Evolutionary conservation across 371 early-diverging fungal species (phyloP), one percentile per base, ranked within the genome.

Genomic region (Phascolomyces articulosus): DNA sequence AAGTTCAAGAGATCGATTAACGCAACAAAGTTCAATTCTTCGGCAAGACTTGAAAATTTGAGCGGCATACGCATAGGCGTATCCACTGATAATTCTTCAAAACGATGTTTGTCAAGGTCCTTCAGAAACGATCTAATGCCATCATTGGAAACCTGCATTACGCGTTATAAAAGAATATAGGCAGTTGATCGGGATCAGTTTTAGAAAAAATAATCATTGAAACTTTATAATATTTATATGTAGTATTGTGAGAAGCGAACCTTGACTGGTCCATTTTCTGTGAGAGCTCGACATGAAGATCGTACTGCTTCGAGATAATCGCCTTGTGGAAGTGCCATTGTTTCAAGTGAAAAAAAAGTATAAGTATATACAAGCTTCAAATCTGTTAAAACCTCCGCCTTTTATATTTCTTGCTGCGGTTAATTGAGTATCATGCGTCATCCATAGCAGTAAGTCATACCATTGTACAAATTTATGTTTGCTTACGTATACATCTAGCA

Each of bases 1-100:
- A 90, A 87, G 67, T 85, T 85, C 47, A 91, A 82, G 58, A 93
- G 64, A 69, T 90, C 91, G 31, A 92, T 82, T 38, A 92, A 59
- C 2, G 87, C 83, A 24, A 95, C 78, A 59, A 92, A 83, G 62
- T 92, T 92, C 64, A 93, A 62, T 70, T 95, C 93, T 63, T 89
- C 87, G 53, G 90, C 85, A 1, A 87, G 13, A 16, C 77, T 84
- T 27, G 88, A 85, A 62, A 94, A 95, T 51, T 79, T 80, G 28
- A 95, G 78, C 0, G 95, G 95, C 72, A 95, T 81, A 21, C 71
- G 73, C 68, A 88, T 83, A 20, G 85, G 78, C 8, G 77, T 74
- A 68, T 85, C 85, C 44, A 81, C 68, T 0, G 84, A 73, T 3
- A 83, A 55, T 40, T 83, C 79, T 31, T 70, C 64, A 29, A 64